Conservation (phyloP, 2,329 filamentous ascomycete genomes). For the Neopestalotiopsis sp. region DNA sequence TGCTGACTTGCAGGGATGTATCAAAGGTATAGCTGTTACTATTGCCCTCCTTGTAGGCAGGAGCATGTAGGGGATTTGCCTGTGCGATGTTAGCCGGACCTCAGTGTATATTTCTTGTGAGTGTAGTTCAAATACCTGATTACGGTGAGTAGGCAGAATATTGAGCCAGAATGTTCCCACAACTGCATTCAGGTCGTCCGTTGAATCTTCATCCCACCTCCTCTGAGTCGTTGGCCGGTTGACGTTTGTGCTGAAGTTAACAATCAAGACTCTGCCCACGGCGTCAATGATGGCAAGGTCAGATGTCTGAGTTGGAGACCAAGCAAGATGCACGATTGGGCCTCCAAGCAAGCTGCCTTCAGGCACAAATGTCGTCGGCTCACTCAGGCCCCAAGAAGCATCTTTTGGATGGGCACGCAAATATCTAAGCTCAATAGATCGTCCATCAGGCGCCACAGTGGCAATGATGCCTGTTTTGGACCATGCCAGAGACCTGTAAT, state of each 20-base stretch:
- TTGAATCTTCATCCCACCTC: constrained; percentile 67
- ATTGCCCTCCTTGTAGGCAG: constrained; percentile 64
- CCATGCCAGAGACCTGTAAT: constrained; percentile 79
- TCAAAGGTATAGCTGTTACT: constrained; percentile 71
- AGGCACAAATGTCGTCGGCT: constrained; percentile 68
- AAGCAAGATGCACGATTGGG: constrained; percentile 79
- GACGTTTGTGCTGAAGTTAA: constrained; percentile 72
- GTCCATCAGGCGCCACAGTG: constrained; percentile 75
- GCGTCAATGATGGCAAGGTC: constrained; percentile 86
- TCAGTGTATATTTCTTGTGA: neutral
- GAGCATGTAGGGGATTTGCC: constrained; percentile 59
- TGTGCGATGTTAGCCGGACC: constrained; percentile 28
- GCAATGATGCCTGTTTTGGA: constrained; percentile 87
- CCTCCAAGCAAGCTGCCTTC: constrained; percentile 67
- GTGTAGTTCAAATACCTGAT: constrained; percentile 34
- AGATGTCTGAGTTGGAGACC: constrained; percentile 73
- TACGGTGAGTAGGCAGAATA: constrained; percentile 52
- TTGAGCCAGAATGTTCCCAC: constrained; percentile 88
- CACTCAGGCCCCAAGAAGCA: constrained; percentile 77
- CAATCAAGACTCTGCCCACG: constrained; percentile 76
- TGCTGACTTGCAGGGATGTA: constrained; percentile 66
- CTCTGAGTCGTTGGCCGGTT: constrained; percentile 72
- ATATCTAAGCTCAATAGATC: constrained; percentile 73
- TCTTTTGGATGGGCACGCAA: constrained; percentile 71
- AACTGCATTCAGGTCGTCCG: constrained; percentile 77